These are phyloP conservation scores for Fusarium newnesense DNA, from an alignment of 2,329 filamentous ascomycete genomes.

Conservation along the genomic window DNA sequence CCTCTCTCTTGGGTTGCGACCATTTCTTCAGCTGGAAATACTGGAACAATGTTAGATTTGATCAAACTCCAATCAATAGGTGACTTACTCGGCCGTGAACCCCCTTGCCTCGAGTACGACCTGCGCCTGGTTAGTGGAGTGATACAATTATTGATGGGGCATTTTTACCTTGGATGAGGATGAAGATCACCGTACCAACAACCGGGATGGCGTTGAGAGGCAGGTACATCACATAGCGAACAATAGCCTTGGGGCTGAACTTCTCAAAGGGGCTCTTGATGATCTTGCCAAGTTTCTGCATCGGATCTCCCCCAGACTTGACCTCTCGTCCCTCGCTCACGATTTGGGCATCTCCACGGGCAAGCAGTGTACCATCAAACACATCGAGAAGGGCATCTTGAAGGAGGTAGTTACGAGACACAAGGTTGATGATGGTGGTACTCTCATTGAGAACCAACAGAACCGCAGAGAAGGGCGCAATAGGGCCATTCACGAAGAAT, in stretches of 20 bases:
- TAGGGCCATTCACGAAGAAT: constrained; percentile 84
- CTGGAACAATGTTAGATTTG: constrained; percentile 50
- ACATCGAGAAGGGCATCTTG: constrained; percentile 87
- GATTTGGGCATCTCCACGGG: constrained; percentile 64
- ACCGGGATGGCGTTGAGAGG: constrained; percentile 94
- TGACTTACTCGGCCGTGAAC: constrained; percentile 66
- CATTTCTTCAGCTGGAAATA: constrained; percentile 95
- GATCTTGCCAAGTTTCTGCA: constrained; percentile 66
- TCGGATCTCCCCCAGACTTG: constrained; percentile 68
- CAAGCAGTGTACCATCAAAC: constrained; percentile 79
- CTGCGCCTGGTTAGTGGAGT: constrained; percentile 43
- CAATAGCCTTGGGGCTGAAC: constrained; percentile 69
- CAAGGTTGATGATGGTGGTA: constrained; percentile 65
- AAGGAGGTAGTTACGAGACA: constrained; percentile 78
- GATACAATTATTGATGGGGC: neutral
- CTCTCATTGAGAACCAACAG: constrained; percentile 74
- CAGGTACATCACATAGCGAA: constrained; percentile 85
- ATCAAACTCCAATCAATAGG: neutral
- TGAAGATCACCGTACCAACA: constrained; percentile 83
- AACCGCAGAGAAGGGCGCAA: constrained; percentile 78
- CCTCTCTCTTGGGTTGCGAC: constrained; percentile 70
- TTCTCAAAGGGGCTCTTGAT: constrained; percentile 67
- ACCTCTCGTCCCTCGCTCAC: constrained; percentile 81
- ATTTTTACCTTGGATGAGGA: constrained; percentile 74
- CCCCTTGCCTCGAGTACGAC: constrained; percentile 58